Evolutionary conservation across 1,139 yeast genomes (phyloP), one percentile per base, ranked within the genome.

Genomic region (Kodamaea sp.): DNA sequence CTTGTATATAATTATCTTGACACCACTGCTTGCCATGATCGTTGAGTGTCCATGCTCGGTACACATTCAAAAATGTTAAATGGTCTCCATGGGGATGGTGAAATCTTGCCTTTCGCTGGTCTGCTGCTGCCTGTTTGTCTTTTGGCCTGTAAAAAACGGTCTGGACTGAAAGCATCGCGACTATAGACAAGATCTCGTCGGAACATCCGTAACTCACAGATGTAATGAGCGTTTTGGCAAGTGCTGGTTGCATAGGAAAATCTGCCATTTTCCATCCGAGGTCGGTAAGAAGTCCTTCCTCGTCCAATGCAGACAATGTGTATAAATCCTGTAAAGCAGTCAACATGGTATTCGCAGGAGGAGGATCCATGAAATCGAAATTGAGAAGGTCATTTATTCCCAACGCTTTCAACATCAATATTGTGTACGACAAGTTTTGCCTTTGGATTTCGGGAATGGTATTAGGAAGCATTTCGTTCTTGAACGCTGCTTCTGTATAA

Each of bases 311-410:
- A 18, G 83, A 80, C 26, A 94, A 63, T 25, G 85, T 83, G 53
- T 80, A 92, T 26, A 94, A 66, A 45, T 90, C 96, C 47, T 86
- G 90, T 33, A 92, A 61, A 0, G 98, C 96, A 9, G 80, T 71
- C 30, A 84, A 55, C 73, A 92, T 74, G 0, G 95, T 73, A 35
- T 76, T 79, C 12, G 76, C 72, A 1, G 94, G 84, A 0, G 99
- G 99, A 7, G 95, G 90, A 53, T 92, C 99, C 95, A 90, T 87
- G 50, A 90, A 90, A 33, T 87, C 96, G 61, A 90, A 90, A 39
- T 76, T 70, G 23, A 87, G 47, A 31, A 90, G 60, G 55, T 90
- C 94, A 39, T 85, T 76, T 34, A 92, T 87, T 0, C 97, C 97
- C 94, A 92, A 89, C 1, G 97, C 96, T 55, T 92, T 92, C 41